Percentiles rank a stretch among this genome's conserved stretches.
Conservation (phyloP, 306 rosid genomes). For the Bauhinia variegata region DNA sequence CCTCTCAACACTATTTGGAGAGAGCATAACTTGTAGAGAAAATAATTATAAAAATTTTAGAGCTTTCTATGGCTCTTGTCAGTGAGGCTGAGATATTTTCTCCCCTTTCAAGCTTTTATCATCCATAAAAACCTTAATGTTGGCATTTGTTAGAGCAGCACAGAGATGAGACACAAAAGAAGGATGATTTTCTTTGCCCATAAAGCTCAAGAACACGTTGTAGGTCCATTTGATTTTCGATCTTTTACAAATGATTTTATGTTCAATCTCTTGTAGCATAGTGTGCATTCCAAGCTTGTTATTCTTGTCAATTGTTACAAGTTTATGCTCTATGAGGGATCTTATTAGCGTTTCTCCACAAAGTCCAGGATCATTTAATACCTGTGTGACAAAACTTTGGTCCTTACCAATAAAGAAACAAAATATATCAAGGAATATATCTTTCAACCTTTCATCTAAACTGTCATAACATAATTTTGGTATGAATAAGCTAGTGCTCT, state of each 20-base stretch:
- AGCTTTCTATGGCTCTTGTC: neutral
- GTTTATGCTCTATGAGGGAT: too few relatives aligned
- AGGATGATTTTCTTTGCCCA: slow-evolving; percentile 13
- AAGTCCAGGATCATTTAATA: too few relatives aligned
- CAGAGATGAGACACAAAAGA: slow-evolving; percentile 8
- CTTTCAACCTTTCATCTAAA: too few relatives aligned
- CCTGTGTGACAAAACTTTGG: too few relatives aligned
- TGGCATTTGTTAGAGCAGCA: neutral
- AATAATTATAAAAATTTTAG: slow-evolving; percentile 7
- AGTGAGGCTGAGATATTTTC: neutral
- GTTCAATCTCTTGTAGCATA: too few relatives aligned
- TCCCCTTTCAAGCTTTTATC: slow-evolving; percentile 7
- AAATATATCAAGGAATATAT: too few relatives aligned
- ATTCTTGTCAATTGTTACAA: too few relatives aligned
- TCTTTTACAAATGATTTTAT: too few relatives aligned
- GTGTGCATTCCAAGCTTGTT: too few relatives aligned
- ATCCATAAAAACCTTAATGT: slow-evolving; percentile 12
- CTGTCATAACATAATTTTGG: too few relatives aligned
- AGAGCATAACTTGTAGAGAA: neutral
- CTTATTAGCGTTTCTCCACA: too few relatives aligned
- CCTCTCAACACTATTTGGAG: slow-evolving; percentile 32
- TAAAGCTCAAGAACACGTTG: slow-evolving; percentile 34
- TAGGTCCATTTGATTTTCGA: neutral
- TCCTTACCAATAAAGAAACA: too few relatives aligned
- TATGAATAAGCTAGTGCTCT: neutral